These are phyloP conservation scores for Diatrype stigma DNA, from an alignment of 2,329 filamentous ascomycete genomes.

Conservation along the genomic window DNA sequence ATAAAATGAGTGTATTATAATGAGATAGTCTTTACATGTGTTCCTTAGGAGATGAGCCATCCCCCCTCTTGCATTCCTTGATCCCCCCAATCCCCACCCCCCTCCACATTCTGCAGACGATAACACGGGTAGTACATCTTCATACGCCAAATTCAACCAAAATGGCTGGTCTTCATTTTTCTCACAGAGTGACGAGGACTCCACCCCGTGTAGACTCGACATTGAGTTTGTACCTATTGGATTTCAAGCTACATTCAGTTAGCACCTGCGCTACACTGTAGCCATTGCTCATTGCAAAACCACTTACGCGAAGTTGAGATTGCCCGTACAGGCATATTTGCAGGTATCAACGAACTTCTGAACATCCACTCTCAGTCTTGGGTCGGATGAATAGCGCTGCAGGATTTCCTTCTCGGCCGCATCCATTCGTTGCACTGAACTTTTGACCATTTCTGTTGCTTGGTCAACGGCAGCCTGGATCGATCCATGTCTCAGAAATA, in stretches of 20 bases:
- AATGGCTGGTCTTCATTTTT: too few species aligned
- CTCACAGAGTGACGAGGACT: not conserved
- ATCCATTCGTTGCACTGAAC: not conserved
- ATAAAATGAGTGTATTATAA: too few species aligned
- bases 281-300: not conserved
- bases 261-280: not conserved
- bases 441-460: not conserved
- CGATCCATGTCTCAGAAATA: not conserved
- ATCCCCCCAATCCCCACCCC: too few species aligned
- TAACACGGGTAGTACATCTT: too few species aligned
- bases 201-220: not conserved
- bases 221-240: not conserved
- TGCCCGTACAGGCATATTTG: slow-evolving; percentile 5
- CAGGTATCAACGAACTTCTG: not conserved
- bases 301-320: slow-evolving; percentile 6
- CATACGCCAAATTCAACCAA: too few species aligned
- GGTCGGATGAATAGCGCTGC: not conserved
- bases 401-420: not conserved
- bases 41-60: too few species aligned
- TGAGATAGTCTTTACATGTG: too few species aligned
- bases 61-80: too few species aligned
- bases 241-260: not conserved
- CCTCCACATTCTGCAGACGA: too few species aligned
- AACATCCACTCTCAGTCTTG: not conserved
- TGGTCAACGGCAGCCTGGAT: slow-evolving; percentile 1